Percentiles rank a stretch among this genome's conserved stretches.
These are phyloP conservation scores for Polygonum maritimum DNA, from an alignment of 148 eudicot genomes.

Conservation along the genomic window DNA sequence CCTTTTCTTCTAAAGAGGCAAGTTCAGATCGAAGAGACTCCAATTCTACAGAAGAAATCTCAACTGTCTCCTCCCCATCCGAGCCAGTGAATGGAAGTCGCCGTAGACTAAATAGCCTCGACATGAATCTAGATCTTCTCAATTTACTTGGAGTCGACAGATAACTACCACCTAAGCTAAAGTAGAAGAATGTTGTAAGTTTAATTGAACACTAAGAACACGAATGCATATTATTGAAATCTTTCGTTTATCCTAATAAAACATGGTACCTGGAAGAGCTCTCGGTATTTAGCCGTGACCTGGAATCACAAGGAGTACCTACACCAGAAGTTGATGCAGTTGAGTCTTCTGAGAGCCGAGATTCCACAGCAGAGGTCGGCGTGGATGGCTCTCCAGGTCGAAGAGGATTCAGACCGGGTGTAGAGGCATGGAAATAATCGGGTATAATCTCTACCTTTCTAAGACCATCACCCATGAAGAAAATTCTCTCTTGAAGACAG, in stretches of 20 bases:
- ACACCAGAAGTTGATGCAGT: slow-evolving; percentile 28
- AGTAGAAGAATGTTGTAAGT: slow-evolving; percentile 6
- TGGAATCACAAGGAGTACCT: slow-evolving; percentile 21
- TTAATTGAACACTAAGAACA: slow-evolving; percentile 7
- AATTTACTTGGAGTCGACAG: slow-evolving; percentile 34
- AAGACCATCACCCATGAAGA: slow-evolving; percentile 85
- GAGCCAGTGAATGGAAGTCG: slow-evolving; percentile 55
- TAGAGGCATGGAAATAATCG: slow-evolving; percentile 58
- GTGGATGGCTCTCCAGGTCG: slow-evolving; percentile 22
- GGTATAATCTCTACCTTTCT: slow-evolving; percentile 51
- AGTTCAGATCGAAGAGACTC: slow-evolving; percentile 78
- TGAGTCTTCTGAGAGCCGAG: slow-evolving; percentile 13
- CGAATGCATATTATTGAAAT: neutral
- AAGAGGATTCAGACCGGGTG: slow-evolving; percentile 23
- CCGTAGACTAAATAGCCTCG: slow-evolving; percentile 55
- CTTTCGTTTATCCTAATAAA: neutral
- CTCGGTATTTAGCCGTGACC: slow-evolving; percentile 19
- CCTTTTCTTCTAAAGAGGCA: slow-evolving; percentile 72
- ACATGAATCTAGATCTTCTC: slow-evolving; percentile 63
- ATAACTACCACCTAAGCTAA: slow-evolving; percentile 34
- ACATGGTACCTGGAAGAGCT: slow-evolving; percentile 34
- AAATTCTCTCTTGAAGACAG: slow-evolving; percentile 1
- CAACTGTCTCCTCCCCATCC: slow-evolving; percentile 77
- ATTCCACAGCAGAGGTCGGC: slow-evolving; percentile 24
- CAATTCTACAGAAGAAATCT: slow-evolving; percentile 65